These are phyloP conservation scores for Aspergillus pseudoviridinutans DNA, from an alignment of 2,329 filamentous ascomycete species.

Conservation along the genomic window DNA sequence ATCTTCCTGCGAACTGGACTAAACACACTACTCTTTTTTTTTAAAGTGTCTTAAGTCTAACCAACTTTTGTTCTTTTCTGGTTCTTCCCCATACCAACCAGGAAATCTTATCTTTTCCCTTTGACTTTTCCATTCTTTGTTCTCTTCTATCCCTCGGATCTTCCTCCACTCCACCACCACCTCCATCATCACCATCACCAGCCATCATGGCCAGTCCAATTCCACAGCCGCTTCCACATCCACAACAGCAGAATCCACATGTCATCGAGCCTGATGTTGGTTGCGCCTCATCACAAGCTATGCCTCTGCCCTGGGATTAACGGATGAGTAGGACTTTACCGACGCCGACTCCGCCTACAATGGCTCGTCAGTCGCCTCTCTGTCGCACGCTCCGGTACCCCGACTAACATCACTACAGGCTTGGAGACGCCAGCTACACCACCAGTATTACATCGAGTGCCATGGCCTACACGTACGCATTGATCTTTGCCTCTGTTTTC, in stretches of 20 bases:
- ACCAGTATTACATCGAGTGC: constrained; percentile 29
- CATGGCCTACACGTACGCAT: constrained; percentile 27
- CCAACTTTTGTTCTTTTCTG: neutral
- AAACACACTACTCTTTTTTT: neutral
- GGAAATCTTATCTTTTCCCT: neutral
- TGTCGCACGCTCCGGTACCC: neutral
- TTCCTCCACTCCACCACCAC: neutral
- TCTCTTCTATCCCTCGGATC: neutral
- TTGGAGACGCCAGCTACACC: constrained; percentile 26
- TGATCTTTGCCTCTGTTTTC: neutral
- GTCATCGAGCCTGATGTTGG: constrained; percentile 27
- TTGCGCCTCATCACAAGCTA: constrained; percentile 2
- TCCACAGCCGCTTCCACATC: neutral
- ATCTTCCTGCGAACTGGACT: neutral
- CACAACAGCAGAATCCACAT: constrained; percentile 3
- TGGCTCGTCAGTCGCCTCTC: constrained; percentile 21
- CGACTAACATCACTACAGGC: constrained; percentile 11
- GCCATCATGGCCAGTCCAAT: neutral
- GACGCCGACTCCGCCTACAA: constrained; percentile 26
- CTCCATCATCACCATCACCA: neutral
- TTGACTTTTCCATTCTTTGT: neutral
- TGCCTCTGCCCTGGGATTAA: neutral
- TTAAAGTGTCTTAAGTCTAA: neutral
- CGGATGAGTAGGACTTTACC: constrained; percentile 13
- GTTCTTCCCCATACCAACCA: neutral